phyloP scores from a whole-genome alignment of 2,329 filamentous ascomycete species.

The Pyrenophora graminea region DNA sequence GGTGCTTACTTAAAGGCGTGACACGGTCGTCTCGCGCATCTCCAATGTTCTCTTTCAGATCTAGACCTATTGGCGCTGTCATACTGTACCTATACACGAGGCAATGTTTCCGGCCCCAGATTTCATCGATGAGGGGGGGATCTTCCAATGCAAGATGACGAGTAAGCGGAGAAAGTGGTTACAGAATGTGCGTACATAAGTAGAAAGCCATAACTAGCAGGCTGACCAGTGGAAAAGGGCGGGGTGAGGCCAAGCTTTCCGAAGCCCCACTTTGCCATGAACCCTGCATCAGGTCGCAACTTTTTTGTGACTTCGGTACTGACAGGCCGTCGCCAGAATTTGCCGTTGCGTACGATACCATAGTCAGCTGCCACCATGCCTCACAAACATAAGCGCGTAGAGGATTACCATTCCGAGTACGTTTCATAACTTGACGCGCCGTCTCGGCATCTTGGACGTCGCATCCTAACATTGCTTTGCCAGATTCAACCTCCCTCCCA shows the following conservation, averaged over 20 bases:
- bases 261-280: constrained; percentile 3
- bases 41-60: neutral
- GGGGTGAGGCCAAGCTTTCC: constrained; percentile 8
- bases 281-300: constrained; percentile 12
- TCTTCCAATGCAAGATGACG: too few relatives aligned
- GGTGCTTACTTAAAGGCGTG: too few relatives aligned
- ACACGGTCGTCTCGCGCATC: neutral
- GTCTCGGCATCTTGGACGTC: neutral
- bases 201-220: too few relatives aligned
- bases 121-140: neutral
- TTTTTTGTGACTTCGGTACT: constrained; percentile 13
- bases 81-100: neutral
- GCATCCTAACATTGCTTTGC: constrained; percentile 46
- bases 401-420: constrained; percentile 46
- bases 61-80: neutral
- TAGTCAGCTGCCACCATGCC: constrained; percentile 62
- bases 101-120: neutral
- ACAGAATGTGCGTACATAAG: too few relatives aligned
- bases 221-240: neutral
- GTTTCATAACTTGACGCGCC: constrained; percentile 12
- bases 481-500: constrained; percentile 65
- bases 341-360: neutral
- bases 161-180: too few relatives aligned
- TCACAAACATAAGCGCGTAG: constrained; percentile 80
- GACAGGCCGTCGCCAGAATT: neutral